These are phyloP conservation scores for Yamadazyma kanchanaburiensis DNA, from an alignment of 1,139 yeast species.

Conservation along the genomic window DNA sequence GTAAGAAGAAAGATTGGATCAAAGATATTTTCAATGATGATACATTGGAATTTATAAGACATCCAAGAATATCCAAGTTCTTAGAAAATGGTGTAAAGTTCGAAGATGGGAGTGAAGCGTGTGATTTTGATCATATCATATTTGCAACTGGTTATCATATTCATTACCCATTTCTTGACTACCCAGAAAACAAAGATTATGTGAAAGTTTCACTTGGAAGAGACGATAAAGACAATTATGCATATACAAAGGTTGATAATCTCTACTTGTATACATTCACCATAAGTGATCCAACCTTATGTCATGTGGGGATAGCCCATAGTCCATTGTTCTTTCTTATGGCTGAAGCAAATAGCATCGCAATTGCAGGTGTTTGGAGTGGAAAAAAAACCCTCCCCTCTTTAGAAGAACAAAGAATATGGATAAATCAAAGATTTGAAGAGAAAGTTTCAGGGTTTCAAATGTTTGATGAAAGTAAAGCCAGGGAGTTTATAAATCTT, in stretches of 20 bases:
- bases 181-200: slow-evolving; percentile 23
- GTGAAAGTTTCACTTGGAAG: slow-evolving; percentile 25
- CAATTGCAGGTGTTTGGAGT: slow-evolving; percentile 48
- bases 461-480: slow-evolving; percentile 2
- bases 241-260: slow-evolving; percentile 21
- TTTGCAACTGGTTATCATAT: slow-evolving; percentile 38
- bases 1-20: slow-evolving; percentile 13
- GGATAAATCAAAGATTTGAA: slow-evolving; percentile 23
- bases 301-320: slow-evolving; percentile 36
- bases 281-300: slow-evolving; percentile 41
- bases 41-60: slow-evolving; percentile 27
- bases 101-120: slow-evolving; percentile 22
- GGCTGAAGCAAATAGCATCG: slow-evolving; percentile 41
- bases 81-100: slow-evolving; percentile 19
- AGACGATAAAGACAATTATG: slow-evolving; percentile 1
- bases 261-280: slow-evolving; percentile 37
- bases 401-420: slow-evolving; percentile 23
- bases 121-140: slow-evolving; percentile 25
- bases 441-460: slow-evolving; percentile 1
- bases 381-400: slow-evolving; percentile 24
- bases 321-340: slow-evolving; percentile 39
- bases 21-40: slow-evolving; percentile 31
- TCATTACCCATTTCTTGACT: slow-evolving; percentile 30
- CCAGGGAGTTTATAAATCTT: slow-evolving; percentile 1
- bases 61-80: slow-evolving; percentile 21